These are phyloP conservation scores for Elsinoe necatrix DNA, from an alignment of 2,329 filamentous ascomycete species.

Conservation along the genomic window DNA sequence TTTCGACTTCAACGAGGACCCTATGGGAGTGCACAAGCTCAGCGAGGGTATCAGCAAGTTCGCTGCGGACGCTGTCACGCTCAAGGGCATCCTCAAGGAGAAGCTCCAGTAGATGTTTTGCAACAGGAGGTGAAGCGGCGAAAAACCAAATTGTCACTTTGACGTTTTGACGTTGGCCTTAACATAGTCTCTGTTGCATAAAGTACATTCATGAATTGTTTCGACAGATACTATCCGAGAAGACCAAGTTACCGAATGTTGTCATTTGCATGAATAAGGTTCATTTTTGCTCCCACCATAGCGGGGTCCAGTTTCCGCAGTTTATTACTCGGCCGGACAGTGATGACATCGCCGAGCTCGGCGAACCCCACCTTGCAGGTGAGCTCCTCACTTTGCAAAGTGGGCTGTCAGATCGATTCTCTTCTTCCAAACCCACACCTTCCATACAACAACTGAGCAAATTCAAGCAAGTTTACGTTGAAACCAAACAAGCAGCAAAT, in stretches of 20 bases:
- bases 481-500: conserved; percentile 32
- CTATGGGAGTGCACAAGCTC: conserved; percentile 99
- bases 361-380: conserved; percentile 12
- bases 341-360: conserved; percentile 16
- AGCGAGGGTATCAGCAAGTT: conserved; percentile 99
- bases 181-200: conserved; percentile 9
- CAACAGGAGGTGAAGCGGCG: neutral
- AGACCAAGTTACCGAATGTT: neutral
- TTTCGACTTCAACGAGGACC: conserved; percentile 99
- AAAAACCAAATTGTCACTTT: neutral
- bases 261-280: neutral
- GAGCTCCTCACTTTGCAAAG: conserved; percentile 4
- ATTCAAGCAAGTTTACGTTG: conserved; percentile 15
- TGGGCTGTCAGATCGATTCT: conserved; percentile 6
- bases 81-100: conserved; percentile 83
- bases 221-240: neutral
- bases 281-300: neutral
- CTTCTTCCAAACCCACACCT: neutral
- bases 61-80: conserved; percentile 84
- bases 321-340: neutral
- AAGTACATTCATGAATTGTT: neutral
- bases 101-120: conserved; percentile 53
- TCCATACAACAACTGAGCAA: neutral
- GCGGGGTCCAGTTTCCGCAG: neutral
- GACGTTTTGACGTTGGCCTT: neutral